Evolutionary conservation across 257 asterid species (phyloP), one percentile per base, ranked within the genome.

Genomic region (Nicotiana otophora): DNA sequence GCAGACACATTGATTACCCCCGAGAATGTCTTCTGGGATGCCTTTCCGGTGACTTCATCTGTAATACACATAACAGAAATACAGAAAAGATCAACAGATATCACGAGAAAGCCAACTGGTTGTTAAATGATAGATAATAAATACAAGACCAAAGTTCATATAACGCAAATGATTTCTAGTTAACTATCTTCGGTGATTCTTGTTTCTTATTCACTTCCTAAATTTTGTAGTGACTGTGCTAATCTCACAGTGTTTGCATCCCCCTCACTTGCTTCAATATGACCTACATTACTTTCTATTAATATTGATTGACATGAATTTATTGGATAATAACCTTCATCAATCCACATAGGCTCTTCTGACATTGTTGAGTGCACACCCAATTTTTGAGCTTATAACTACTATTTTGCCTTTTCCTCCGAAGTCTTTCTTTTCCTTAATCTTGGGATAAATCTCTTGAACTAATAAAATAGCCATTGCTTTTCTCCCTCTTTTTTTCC

Each of bases 1-100:
- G 19, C 76, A 66, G 58, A 66, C 36, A 84, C 69, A 79, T 62
- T 81, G 9, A 54, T 74, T 89, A 96, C 99, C 95, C 85, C 34
- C 60, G 96, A 82, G 82, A 96, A 89, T 65, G 85, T 82, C 84
- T 69, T 87, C 84, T 80, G 83, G 72, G 79, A 87, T 39, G 80
- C 85, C 87, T 87, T 90, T 81, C 87, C 92, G 30, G 90, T 55
- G 82, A 83, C 89, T 82, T 81, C 92, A 65, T 87, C 99, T 94
- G 89, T 90, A 88, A 81, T 78, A 74, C 66, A 64, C 65, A 70
- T 30, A 81, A 67, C 28, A 57, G 60, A 33, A 23, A 80, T 20
- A 36, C 14, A 74, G 42, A 48, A 74, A 46, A 48, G 26, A 51
- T 31, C 62, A 74, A 74, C 62, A 74, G 80, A 46, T 46, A 72